phyloP scores from a whole-genome alignment of 768 basidiomycete species.

The Leucogyrophana mollusca region DNA sequence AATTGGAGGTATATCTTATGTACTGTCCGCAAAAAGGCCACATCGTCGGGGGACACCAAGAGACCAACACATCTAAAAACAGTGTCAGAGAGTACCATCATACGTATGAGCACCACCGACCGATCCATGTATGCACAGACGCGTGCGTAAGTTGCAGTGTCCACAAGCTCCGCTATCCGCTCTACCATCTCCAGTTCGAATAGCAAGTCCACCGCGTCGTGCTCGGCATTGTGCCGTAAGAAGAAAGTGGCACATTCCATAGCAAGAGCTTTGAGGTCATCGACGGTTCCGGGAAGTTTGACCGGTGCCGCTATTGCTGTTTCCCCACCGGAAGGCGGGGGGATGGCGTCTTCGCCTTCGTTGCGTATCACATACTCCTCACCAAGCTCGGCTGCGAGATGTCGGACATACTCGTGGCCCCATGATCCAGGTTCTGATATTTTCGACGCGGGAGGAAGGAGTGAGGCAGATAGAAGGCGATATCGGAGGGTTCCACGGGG shows the following conservation, averaged over 20 bases:
- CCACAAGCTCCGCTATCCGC: constrained; percentile 73
- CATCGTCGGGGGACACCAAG: constrained; percentile 90
- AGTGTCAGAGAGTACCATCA: constrained; percentile 2
- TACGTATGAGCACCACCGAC: constrained; percentile 38
- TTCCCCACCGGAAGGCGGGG: constrained; percentile 20
- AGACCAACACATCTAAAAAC: constrained; percentile 75
- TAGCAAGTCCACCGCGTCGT: constrained; percentile 94
- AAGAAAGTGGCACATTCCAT: constrained; percentile 88
- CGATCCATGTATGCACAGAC: constrained; percentile 97
- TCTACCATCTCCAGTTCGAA: constrained; percentile 91
- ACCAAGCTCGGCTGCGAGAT: constrained; percentile 93
- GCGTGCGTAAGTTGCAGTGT: constrained; percentile 82
- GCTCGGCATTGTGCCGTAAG: constrained; percentile 92
- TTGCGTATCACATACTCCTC: constrained; percentile 84
- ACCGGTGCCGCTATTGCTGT: constrained; percentile 31
- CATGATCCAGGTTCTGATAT: constrained; percentile 91
- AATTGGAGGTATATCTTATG: constrained; percentile 87
- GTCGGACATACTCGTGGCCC: constrained; percentile 99
- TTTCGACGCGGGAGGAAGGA: constrained; percentile 61
- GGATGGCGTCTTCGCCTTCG: constrained; percentile 38
- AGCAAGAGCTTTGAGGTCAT: constrained; percentile 75
- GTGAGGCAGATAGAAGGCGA: constrained; percentile 77
- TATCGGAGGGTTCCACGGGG: constrained; percentile 94
- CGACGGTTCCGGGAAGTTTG: constrained; percentile 50
- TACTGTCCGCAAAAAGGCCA: constrained; percentile 83